Evolutionary conservation across 108 stramenopile species (phyloP).

Genomic region (Schizochytrium sp.): DNA sequence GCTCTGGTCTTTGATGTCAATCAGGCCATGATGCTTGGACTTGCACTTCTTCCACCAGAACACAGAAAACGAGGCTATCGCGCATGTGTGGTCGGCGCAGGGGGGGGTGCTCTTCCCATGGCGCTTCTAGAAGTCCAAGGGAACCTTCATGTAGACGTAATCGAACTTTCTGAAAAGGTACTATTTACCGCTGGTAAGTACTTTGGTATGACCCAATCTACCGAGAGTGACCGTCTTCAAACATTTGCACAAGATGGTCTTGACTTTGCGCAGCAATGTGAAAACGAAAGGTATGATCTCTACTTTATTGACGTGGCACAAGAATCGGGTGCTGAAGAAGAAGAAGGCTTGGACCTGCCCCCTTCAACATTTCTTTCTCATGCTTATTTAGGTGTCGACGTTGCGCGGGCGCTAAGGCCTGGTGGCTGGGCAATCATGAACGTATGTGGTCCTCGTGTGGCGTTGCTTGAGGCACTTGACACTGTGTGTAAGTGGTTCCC

Average conservation of each 20-base stretch:
- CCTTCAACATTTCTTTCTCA: background rate
- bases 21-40: constrained; percentile 48
- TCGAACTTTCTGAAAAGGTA: background rate
- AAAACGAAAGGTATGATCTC: background rate
- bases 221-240: background rate
- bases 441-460: background rate
- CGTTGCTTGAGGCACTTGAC: background rate
- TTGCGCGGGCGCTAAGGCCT: background rate
- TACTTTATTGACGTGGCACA: constrained; percentile 38
- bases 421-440: constrained; percentile 38
- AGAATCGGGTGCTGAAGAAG: background rate
- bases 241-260: background rate
- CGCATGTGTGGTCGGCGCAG: constrained; percentile 26
- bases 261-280: background rate
- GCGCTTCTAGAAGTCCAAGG: background rate
- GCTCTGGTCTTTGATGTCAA: constrained; percentile 27
- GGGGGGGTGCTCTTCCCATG: constrained; percentile 28
- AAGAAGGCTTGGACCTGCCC: background rate
- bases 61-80: background rate
- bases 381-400: background rate
- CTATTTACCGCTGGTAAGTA: background rate
- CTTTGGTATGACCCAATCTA: constrained; percentile 1
- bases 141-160: background rate
- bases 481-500: background rate
- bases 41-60: background rate